Evolutionary conservation across 2,329 filamentous ascomycete species (phyloP).

Genomic region (Aspergillus carbonarius): DNA sequence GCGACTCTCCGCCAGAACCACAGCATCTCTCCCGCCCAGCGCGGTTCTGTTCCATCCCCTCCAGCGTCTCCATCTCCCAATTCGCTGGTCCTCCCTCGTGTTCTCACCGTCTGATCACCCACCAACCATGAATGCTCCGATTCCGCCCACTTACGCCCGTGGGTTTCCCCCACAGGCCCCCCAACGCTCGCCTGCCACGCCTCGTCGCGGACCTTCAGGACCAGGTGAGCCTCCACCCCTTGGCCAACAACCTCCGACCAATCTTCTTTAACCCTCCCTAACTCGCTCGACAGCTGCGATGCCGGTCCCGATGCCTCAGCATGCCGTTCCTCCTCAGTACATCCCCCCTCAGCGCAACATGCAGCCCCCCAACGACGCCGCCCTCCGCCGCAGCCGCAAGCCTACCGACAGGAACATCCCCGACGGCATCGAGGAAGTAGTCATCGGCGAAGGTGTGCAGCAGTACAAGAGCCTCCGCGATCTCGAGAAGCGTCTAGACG

Average conservation of each 20-base stretch:
- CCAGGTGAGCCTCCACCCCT: constrained; percentile 34
- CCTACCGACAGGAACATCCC: constrained; percentile 95
- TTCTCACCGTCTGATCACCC: constrained; percentile 1
- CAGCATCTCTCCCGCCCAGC: constrained; percentile 20
- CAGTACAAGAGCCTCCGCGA: constrained; percentile 83
- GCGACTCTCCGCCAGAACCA: neutral
- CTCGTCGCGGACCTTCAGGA: constrained; percentile 40
- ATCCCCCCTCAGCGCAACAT: constrained; percentile 38
- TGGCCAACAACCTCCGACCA: constrained; percentile 12
- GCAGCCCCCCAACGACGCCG: constrained; percentile 42
- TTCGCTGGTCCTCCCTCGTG: constrained; percentile 5
- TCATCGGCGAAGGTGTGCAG: constrained; percentile 77
- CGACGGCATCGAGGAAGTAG: constrained; percentile 79
- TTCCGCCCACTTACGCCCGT: constrained; percentile 45
- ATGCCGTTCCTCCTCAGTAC: constrained; percentile 40
- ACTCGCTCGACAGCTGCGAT: constrained; percentile 28
- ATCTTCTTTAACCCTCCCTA: constrained; percentile 15
- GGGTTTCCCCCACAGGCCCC: constrained; percentile 40
- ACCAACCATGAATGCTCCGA: constrained; percentile 39
- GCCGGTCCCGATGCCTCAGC: constrained; percentile 38
- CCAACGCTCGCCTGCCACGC: constrained; percentile 44
- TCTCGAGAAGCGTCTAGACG: constrained; percentile 83
- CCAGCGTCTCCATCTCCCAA: neutral
- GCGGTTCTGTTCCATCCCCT: constrained; percentile 4
- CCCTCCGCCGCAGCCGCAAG: constrained; percentile 79